Percentiles rank a stretch among this genome's conserved stretches.
phyloP scores from a whole-genome alignment of 306 rosid species.

The Fragaria nilgerrensis region DNA sequence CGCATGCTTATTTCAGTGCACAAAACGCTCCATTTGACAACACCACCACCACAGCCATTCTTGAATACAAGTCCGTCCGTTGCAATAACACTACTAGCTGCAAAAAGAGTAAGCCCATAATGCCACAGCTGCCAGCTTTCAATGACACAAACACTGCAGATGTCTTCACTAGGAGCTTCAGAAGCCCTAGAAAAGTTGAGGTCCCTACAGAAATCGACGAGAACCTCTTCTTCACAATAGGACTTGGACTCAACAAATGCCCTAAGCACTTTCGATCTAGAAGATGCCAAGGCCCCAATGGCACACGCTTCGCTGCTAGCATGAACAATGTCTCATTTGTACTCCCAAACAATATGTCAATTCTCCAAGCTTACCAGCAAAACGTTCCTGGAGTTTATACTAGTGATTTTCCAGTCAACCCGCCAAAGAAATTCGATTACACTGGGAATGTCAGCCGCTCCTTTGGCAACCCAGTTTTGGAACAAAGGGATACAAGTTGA shows the following conservation, averaged over 20 bases:
- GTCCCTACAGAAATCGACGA: slow-evolving; percentile 19
- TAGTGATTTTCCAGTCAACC: slow-evolving; percentile 19
- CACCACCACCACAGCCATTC: slow-evolving; percentile 90
- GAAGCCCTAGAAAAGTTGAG: neutral
- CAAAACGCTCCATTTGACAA: slow-evolving; percentile 66
- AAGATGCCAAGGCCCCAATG: slow-evolving; percentile 1
- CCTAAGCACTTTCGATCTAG: neutral
- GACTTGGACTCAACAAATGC: slow-evolving; percentile 8
- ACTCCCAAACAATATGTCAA: slow-evolving; percentile 9
- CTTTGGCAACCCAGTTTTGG: neutral
- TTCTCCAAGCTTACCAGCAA: slow-evolving; percentile 13
- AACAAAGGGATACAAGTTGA: slow-evolving; percentile 21
- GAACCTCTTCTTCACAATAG: slow-evolving; percentile 17
- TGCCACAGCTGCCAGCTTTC: slow-evolving; percentile 66
- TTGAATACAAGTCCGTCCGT: slow-evolving; percentile 54
- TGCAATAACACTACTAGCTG: slow-evolving; percentile 32
- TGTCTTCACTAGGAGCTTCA: slow-evolving; percentile 38
- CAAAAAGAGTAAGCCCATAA: slow-evolving; percentile 36
- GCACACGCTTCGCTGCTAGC: slow-evolving; percentile 9
- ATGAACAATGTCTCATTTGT: slow-evolving; percentile 26
- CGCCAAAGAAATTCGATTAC: slow-evolving; percentile 14
- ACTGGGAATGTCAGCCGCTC: slow-evolving; percentile 2
- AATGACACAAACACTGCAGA: slow-evolving; percentile 80
- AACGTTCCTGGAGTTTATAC: slow-evolving; percentile 20
- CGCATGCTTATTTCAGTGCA: slow-evolving; percentile 65